Base-by-base conservation (phyloP, 2,329 filamentous ascomycete genomes). In the Acarospora socialis region DNA sequence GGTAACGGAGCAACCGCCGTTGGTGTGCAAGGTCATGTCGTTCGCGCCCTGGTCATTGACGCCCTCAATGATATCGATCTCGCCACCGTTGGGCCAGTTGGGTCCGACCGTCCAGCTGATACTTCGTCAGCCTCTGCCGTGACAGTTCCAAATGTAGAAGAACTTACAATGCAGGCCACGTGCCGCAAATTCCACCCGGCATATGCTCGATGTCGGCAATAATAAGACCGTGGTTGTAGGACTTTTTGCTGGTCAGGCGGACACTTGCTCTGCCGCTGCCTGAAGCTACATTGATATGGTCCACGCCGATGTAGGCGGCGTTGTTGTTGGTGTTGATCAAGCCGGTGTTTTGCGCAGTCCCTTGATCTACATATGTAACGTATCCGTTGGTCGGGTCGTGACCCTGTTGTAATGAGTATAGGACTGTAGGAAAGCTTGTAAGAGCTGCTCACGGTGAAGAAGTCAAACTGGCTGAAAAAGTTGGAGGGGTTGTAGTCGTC, bases 21-120 rank as follows among this genome's bases (percentile, higher is more conserved):
- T 54, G 1, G 79, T 81, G 60, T 82, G 76, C n/a, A 90, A 63
- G 20, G 78, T 76, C 55, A 83, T 63, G 27, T 63, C 54, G 51
- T 79, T 70, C 36, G 61, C 55, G 3, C 57, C 50, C 39, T 73
- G 66, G 15, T 61, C 57, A 57, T 82, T 81, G 43, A 83, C 76
- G 22, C 78, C 79, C 57, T 86, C 81, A 44, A 86, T 71, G 46
- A 86, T 78, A 51, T 87, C 81, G 46, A 87, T 80, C 56, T 86
- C 81, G 28, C 80, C 80, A 5, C 62, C 60, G 24, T 51, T 51
- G 2, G 81, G 81, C 81, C 81, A 86, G 47, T 67, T 55, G 12
- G 65, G 60, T 10, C 78, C 79, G 20, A 81, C 50, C 28, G 60
- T 62, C 66, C 66, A 70, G 21, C 25, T 9, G 7, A 34, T 16